Base-by-base conservation (phyloP, 2,329 filamentous ascomycete genomes). In the Mariannaea sp. region DNA sequence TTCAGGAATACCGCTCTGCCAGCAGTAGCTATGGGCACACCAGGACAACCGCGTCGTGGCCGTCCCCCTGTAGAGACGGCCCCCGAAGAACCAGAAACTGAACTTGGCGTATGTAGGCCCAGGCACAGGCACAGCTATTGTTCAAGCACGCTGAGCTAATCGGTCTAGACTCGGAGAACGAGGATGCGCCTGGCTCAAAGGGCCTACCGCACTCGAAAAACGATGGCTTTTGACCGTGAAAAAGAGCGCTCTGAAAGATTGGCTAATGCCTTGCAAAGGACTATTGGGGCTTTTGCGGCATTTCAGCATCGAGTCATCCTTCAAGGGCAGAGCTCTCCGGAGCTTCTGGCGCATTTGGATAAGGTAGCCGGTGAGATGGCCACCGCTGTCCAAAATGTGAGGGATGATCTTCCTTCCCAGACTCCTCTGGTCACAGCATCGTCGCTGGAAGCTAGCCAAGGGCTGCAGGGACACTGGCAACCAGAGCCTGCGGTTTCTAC, bases 131-230 rank as follows among this genome's bases (percentile, higher is more conserved):
- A 2, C 10, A 2, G 13, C 12, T 19, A 7, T 17, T n/a, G 1
- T 5, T 4, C 33, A 16, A 17, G 10, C 4, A 26, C n/a, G 6
- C 35, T 5, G 16, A 39, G 35, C 26, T 48, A 30, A 32, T n/a
- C 3, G 16, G 5, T 20, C 24, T 8, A 51, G 52, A 45, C 20
- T 8, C 49, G 32, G 35, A 49, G 41, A 17, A 3, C 20, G 4
- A 35, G 48, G 3, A 52, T 55, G 53, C 49, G 53, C 13, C 12
- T 55, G 4, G 53, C 53, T 1, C 53, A 55, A 10, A 36, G 53
- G 9, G 17, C 53, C 14, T 55, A 55, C 24, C 53, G 53, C 10
- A 33, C 9, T 1, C 36, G 39, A 14, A 55, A 53, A 13, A 36
- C 30, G 13, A 48, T n/a, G n/a, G 43, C 39, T 7, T 24, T 52